Conservation (phyloP, 192 early-diverging fungal species). For the Ambispora gerdemannii region DNA sequence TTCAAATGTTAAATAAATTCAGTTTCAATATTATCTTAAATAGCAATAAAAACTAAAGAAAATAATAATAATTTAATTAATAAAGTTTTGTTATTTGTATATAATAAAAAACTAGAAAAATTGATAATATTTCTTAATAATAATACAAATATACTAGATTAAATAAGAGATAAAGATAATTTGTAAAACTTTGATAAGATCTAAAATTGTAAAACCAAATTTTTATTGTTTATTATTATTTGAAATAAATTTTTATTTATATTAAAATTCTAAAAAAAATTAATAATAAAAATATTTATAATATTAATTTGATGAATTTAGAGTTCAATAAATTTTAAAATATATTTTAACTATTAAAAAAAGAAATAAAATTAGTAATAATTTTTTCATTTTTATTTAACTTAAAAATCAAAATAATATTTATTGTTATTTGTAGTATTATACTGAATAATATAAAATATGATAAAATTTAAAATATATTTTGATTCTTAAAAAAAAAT, state of each 20-base stretch:
- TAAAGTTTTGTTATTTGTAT: background rate
- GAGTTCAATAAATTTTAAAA: too few species aligned
- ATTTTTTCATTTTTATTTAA: too few species aligned
- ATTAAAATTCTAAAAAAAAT: background rate
- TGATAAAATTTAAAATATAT: too few species aligned
- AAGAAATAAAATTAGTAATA: too few species aligned
- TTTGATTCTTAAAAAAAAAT: too few species aligned
- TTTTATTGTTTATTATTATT: background rate
- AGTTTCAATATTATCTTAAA: background rate
- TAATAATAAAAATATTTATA: background rate
- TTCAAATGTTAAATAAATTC: background rate
- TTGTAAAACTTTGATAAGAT: background rate
- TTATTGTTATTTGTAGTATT: too few species aligned
- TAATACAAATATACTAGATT: background rate
- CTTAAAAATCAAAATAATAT: too few species aligned
- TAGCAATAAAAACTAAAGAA: background rate
- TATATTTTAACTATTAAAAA: too few species aligned
- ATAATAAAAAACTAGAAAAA: background rate
- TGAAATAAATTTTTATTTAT: background rate
- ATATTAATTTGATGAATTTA: too few species aligned
- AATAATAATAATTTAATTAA: background rate
- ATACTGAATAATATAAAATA: too few species aligned
- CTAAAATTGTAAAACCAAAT: background rate
- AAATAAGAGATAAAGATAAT: background rate
- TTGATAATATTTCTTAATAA: background rate